These are phyloP conservation scores for Benincasa hispida DNA, from an alignment of 306 rosid species.

Conservation along the genomic window DNA sequence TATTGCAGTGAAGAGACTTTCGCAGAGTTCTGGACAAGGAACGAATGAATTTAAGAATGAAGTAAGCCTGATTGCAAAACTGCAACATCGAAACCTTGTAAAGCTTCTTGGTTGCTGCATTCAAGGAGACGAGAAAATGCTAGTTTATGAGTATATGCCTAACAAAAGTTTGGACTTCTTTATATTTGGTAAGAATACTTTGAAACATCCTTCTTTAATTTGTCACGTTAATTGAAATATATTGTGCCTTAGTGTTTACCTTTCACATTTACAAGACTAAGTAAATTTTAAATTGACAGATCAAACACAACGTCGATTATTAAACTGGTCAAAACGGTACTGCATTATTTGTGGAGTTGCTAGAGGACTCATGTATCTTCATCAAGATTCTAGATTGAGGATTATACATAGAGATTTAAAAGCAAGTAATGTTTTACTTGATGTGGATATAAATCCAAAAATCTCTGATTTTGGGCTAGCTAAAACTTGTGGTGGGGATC, in stretches of 20 bases:
- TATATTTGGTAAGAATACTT: slow-evolving; percentile 36
- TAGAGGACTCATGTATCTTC: slow-evolving; percentile 16
- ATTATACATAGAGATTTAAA: slow-evolving; percentile 22
- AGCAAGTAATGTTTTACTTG: slow-evolving; percentile 16
- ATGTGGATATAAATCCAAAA: slow-evolving; percentile 13
- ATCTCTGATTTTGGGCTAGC: slow-evolving; percentile 22
- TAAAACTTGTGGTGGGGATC: slow-evolving; percentile 14
- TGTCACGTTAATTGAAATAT: neutral
- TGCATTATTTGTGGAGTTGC: slow-evolving; percentile 12
- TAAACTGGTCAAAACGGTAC: slow-evolving; percentile 7
- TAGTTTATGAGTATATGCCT: slow-evolving; percentile 10
- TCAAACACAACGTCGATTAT: neutral
- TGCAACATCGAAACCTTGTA: slow-evolving; percentile 63
- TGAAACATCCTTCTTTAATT: neutral
- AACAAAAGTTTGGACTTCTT: slow-evolving; percentile 53
- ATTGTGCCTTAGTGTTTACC: neutral
- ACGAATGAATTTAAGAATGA: slow-evolving; percentile 46
- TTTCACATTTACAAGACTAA: neutral
- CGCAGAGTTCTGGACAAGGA: slow-evolving; percentile 45
- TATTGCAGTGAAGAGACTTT: slow-evolving; percentile 55
- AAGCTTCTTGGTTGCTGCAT: slow-evolving; percentile 50
- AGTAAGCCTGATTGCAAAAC: slow-evolving; percentile 42
- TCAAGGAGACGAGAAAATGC: slow-evolving; percentile 31
- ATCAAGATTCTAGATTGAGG: slow-evolving; percentile 23
- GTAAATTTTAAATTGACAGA: slow-evolving; percentile 1